These are phyloP conservation scores for Solanum medicagineum DNA, from an alignment of 257 asterid genomes.

Conservation along the genomic window DNA sequence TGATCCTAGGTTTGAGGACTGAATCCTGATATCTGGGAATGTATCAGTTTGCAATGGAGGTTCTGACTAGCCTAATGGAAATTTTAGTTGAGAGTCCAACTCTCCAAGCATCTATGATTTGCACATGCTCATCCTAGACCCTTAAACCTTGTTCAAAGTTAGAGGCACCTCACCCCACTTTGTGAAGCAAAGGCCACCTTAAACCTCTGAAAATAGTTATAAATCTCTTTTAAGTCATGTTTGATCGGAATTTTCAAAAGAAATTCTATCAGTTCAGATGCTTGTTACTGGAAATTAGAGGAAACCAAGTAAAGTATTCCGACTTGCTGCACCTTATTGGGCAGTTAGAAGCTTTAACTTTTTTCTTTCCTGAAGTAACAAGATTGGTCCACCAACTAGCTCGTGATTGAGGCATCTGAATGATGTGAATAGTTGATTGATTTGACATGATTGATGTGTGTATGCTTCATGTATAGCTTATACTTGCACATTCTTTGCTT, in stretches of 20 bases:
- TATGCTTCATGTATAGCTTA: neutral
- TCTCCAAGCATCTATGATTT: too few relatives aligned
- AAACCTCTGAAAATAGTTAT: neutral
- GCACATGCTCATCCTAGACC: too few relatives aligned
- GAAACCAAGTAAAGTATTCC: neutral
- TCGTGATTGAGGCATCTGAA: neutral
- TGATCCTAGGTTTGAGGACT: neutral
- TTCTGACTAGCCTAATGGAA: neutral
- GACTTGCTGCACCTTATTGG: neutral
- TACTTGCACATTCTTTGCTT: neutral
- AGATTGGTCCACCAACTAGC: neutral
- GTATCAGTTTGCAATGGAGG: neutral
- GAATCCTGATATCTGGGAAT: neutral
- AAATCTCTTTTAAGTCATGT: neutral
- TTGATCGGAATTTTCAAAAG: neutral
- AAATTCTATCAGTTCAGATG: neutral
- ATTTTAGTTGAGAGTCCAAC: too few relatives aligned
- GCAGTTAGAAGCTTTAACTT: neutral
- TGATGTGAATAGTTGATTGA: neutral
- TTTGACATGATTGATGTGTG: neutral
- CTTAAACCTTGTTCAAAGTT: neutral
- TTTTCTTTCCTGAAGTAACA: neutral
- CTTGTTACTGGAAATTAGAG: neutral
- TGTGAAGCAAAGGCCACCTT: neutral
- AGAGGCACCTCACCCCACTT: neutral